These are phyloP conservation scores for Fomes fomentarius DNA, from an alignment of 1,284 basidiomycete genomes.

Conservation along the genomic window DNA sequence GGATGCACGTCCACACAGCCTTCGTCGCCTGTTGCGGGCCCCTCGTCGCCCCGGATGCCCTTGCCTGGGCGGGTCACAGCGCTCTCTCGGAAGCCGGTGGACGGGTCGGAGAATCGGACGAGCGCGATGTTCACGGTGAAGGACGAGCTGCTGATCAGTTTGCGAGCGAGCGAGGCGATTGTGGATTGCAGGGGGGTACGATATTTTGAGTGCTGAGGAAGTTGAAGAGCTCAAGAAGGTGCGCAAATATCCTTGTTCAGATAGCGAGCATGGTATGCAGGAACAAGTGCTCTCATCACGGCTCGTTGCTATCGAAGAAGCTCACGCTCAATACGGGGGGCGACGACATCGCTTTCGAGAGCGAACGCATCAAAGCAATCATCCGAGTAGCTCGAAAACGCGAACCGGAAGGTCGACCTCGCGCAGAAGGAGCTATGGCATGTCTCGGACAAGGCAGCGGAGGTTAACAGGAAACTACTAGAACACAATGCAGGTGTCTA, in stretches of 20 bases:
- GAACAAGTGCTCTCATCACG: constrained; percentile 71
- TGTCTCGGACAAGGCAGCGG: constrained; percentile 61
- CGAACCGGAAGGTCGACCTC: constrained; percentile 66
- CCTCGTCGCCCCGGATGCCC: constrained; percentile 40
- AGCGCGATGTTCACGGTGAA: constrained; percentile 53
- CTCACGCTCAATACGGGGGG: constrained; percentile 78
- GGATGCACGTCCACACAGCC: constrained; percentile 34
- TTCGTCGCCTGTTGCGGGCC: constrained; percentile 44
- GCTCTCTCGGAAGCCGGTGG: constrained; percentile 37
- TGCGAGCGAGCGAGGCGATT: constrained; percentile 86
- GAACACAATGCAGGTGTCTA: constrained; percentile 81
- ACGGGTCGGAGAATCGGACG: constrained; percentile 43
- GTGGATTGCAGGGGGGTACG: constrained; percentile 78
- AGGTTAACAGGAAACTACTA: constrained; percentile 62
- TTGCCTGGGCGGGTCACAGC: constrained; percentile 33
- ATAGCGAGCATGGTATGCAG: too few relatives aligned
- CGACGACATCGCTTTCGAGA: constrained; percentile 71
- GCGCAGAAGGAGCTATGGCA: constrained; percentile 73
- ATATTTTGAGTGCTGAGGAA: constrained; percentile 81
- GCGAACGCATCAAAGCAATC: constrained; percentile 67
- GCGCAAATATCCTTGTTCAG: constrained; percentile 28
- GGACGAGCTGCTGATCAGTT: constrained; percentile 81
- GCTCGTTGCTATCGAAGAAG: constrained; percentile 66
- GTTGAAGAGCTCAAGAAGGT: constrained; percentile 93
- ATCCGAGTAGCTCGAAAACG: constrained; percentile 69